Percentiles rank a stretch among this genome's conserved stretches.
Conservation (phyloP, 2,329 filamentous ascomycete genomes). For the Aspergillus phoenicis region DNA sequence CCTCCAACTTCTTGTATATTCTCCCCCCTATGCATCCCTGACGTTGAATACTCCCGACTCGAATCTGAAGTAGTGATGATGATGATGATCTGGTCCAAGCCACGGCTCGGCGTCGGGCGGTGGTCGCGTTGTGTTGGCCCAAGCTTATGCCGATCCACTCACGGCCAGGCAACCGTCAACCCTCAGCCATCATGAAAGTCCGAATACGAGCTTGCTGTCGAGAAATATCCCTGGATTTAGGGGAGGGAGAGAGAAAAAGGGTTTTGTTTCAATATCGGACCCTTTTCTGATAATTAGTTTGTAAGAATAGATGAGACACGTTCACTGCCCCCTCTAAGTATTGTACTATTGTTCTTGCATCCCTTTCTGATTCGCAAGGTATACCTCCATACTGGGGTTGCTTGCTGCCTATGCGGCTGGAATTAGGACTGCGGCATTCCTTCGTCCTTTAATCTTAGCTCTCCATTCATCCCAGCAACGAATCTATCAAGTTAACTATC, state of each 20-base stretch:
- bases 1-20: too few relatives aligned
- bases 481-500: neutral
- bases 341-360: neutral
- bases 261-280: neutral
- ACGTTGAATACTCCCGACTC: neutral
- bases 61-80: neutral
- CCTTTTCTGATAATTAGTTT: neutral
- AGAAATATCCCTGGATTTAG: neutral
- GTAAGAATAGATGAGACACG: neutral
- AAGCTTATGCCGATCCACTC: constrained; percentile 15
- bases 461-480: too few relatives aligned
- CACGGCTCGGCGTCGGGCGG: constrained; percentile 3
- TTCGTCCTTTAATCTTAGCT: constrained; percentile 7
- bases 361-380: neutral
- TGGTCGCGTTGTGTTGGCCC: constrained; percentile 14
- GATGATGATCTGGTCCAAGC: neutral
- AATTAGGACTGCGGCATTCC: neutral
- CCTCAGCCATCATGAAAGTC: neutral
- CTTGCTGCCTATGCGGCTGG: neutral
- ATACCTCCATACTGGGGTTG: neutral
- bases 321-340: neutral
- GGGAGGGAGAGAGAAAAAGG: neutral
- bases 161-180: constrained; percentile 13
- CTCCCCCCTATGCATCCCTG: neutral
- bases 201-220: neutral